Evolutionary conservation across 768 basidiomycete species (phyloP), one percentile per base, ranked within the genome.

Genomic region (Cystofilobasidium bisporidii): DNA sequence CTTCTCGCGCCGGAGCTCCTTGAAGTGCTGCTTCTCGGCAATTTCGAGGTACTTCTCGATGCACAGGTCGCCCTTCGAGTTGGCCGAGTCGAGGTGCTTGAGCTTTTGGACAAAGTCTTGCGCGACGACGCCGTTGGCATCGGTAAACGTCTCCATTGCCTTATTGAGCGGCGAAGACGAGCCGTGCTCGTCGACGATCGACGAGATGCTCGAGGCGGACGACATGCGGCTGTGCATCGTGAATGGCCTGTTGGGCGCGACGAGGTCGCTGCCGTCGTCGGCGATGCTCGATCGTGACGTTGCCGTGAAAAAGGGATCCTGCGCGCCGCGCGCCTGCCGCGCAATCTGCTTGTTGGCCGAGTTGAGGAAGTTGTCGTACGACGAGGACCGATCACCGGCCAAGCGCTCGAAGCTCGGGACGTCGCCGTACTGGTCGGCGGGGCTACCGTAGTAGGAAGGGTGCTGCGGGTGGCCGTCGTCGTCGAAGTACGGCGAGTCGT

Each of bases 1-100:
- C 63, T 89, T 92, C 72, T 93, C 90, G 76, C 85, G 87, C 73
- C 87, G 84, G 69, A 92, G 87, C 74, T 86, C 87, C 70, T 88
- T 86, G 78, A 94, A 94, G 84, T 91, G 94, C 0, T 84, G 85
- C 74, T 93, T 91, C 78, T 96, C 92, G 71, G 88, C 91, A 79
- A 92, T 94, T 70, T 84, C 81, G 71, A 96, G 79, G 81, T 81
- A 96, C 76, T 87, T 88, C 76, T 94, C 92, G 71, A 96, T 96
- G 33, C 90, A 94, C 33, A 96, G 76, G 71, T 94, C 91, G 58
- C 85, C 83, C 79, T 91, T 89, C 9, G 92, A 92, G 75, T 94
- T 96, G 65, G 90, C 87, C 0, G 91, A 81, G 55, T 83, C 86
- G 67, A 94, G 82, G 65, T 74, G 74, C 74, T 90, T 87, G 50